These are phyloP conservation scores for Microstegium vimineum DNA, from an alignment of 176 grass and related monocot species.

Conservation along the genomic window DNA sequence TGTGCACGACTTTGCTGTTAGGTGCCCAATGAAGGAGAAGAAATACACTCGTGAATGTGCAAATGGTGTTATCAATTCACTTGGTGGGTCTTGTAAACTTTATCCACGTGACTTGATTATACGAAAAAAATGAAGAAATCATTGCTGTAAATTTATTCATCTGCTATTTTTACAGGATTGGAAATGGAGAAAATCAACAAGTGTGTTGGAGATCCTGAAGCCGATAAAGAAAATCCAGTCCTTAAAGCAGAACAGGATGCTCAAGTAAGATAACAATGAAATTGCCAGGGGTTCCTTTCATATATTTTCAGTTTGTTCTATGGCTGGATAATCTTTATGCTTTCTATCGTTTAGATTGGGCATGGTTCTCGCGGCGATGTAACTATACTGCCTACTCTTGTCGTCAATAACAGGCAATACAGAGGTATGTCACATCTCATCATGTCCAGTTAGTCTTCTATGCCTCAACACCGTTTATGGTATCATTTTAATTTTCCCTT, in stretches of 20 bases:
- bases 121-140: not conserved
- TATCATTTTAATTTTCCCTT: not conserved
- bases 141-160: not conserved
- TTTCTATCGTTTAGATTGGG: conserved; percentile 53
- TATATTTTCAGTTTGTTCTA: not conserved
- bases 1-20: conserved; percentile 72
- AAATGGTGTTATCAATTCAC: conserved; percentile 56
- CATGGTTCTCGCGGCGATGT: conserved; percentile 76
- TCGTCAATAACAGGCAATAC: conserved; percentile 84
- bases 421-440: conserved; percentile 43
- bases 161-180: conserved; percentile 46
- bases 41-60: conserved; percentile 79
- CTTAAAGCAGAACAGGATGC: conserved; percentile 84
- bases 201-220: conserved; percentile 65
- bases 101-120: not conserved
- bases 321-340: not conserved
- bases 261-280: conserved; percentile 41
- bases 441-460: not conserved
- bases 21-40: conserved; percentile 91
- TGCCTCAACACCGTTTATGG: conserved; percentile 3
- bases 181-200: conserved; percentile 65
- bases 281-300: not conserved
- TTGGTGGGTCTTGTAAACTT: conserved; percentile 44
- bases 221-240: conserved; percentile 59
- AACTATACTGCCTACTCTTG: conserved; percentile 83